A percentile compares a stretch with the other conserved stretches of the same genome.
Evolutionary conservation across 2,329 filamentous ascomycete genomes (phyloP).

Genomic region (Sclerotinia glacialis): DNA sequence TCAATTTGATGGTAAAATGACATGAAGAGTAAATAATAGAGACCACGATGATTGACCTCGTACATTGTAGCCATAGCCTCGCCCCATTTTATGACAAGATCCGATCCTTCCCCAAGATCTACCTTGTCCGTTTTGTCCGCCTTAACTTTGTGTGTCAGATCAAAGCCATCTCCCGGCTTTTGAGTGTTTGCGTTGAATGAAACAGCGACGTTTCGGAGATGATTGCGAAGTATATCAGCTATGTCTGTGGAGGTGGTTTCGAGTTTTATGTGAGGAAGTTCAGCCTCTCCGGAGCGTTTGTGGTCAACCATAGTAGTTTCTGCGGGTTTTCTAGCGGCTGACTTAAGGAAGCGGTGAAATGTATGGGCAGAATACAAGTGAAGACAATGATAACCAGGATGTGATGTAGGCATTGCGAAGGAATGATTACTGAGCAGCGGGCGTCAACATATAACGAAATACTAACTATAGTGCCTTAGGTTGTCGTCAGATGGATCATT

Average conservation of each 20-base stretch:
- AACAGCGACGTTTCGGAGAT: background rate
- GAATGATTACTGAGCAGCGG: background rate
- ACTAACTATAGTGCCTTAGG: background rate
- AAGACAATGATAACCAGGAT: background rate
- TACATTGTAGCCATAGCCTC: background rate
- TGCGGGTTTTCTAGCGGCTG: background rate
- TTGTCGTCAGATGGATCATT: background rate
- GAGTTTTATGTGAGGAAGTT: background rate
- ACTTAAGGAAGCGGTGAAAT: background rate
- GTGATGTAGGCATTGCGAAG: background rate
- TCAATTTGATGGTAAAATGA: background rate
- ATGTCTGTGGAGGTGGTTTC: background rate
- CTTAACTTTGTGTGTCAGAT: no score
- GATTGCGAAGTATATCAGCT: background rate
- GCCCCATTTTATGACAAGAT: background rate
- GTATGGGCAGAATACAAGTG: background rate
- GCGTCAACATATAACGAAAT: background rate
- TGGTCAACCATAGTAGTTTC: background rate
- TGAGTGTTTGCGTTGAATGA: no score
- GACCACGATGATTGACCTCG: background rate
- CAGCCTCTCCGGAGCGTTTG: background rate
- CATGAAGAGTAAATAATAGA: conserved; percentile 6
- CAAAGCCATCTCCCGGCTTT: no score
- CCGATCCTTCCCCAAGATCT: background rate
- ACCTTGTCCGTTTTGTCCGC: no score